Percentiles rank a stretch among this genome's conserved stretches.
These are phyloP conservation scores for Alnus rubra DNA, from an alignment of 306 rosid species.

Conservation along the genomic window DNA sequence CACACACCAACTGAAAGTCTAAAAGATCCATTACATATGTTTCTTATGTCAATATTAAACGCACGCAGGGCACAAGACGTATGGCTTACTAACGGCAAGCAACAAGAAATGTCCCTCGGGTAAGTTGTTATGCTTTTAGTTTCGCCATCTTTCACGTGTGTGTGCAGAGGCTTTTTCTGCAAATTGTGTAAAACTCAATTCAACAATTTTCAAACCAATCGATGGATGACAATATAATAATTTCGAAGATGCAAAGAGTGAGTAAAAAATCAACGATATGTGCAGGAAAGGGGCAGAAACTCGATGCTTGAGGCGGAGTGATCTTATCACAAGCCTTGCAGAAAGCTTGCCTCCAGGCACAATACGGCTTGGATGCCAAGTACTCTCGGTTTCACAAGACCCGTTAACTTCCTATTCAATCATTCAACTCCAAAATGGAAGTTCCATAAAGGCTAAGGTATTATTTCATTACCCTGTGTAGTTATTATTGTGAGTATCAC, in stretches of 20 bases:
- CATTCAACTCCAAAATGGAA: conserved; percentile 27
- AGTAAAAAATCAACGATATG: background rate
- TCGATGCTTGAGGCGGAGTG: conserved; percentile 32
- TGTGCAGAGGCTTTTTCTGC: background rate
- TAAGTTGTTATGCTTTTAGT: background rate
- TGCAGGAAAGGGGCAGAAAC: conserved; percentile 22
- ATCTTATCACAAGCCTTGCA: conserved; percentile 23
- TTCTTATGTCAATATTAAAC: background rate
- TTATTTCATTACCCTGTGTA: background rate
- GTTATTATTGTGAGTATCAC: no score
- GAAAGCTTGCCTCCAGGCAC: conserved; percentile 30
- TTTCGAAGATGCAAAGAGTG: no score
- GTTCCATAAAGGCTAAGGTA: conserved; percentile 34
- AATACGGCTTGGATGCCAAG: conserved; percentile 30
- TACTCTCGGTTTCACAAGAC: conserved; percentile 17
- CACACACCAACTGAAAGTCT: no score
- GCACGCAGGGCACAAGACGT: conserved; percentile 14
- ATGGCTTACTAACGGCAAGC: conserved; percentile 12
- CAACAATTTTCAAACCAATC: background rate
- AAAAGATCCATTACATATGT: no score
- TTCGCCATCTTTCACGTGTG: background rate
- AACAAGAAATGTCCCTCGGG: conserved; percentile 5
- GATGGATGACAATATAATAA: background rate
- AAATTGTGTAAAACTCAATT: background rate
- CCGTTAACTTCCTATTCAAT: conserved; percentile 17